These are phyloP conservation scores for Candida insectalens DNA, from an alignment of 805 yeast species.

Conservation along the genomic window DNA sequence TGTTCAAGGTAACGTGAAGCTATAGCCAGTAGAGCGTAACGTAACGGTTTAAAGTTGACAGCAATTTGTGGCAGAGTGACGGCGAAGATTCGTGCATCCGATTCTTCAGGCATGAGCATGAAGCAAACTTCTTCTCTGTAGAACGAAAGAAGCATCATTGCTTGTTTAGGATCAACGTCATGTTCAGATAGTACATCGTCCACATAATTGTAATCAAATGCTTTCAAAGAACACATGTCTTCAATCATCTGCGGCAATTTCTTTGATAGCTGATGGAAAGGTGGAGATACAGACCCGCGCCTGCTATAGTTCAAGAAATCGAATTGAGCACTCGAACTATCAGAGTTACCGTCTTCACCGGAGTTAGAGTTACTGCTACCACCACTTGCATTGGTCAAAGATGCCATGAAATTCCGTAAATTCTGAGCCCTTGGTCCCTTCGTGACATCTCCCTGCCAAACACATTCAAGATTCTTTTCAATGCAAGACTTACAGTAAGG, in stretches of 20 bases:
- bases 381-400: not conserved
- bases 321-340: not conserved
- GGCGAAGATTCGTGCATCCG: slow-evolving; percentile 25
- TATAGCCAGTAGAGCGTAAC: slow-evolving; percentile 19
- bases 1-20: slow-evolving; percentile 21
- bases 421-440: not conserved
- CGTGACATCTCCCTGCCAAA: slow-evolving; percentile 18
- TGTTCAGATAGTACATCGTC: too few species aligned
- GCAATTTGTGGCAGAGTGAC: slow-evolving; percentile 28
- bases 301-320: not conserved
- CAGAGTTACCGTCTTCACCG: not conserved
- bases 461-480: slow-evolving; percentile 26
- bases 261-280: not conserved
- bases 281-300: not conserved
- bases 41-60: slow-evolving; percentile 21
- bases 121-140: slow-evolving; percentile 29
- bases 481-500: slow-evolving; percentile 42
- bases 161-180: slow-evolving; percentile 22
- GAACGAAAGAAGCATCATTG: slow-evolving; percentile 22
- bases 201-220: too few species aligned
- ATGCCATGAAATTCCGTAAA: not conserved
- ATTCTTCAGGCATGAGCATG: slow-evolving; percentile 12
- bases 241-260: not conserved
- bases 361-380: not conserved
- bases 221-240: not conserved